Percentiles rank a stretch among this genome's conserved stretches.
Conservation (phyloP, 2,329 filamentous ascomycete genomes). For the Aspergillus arachidicola region DNA sequence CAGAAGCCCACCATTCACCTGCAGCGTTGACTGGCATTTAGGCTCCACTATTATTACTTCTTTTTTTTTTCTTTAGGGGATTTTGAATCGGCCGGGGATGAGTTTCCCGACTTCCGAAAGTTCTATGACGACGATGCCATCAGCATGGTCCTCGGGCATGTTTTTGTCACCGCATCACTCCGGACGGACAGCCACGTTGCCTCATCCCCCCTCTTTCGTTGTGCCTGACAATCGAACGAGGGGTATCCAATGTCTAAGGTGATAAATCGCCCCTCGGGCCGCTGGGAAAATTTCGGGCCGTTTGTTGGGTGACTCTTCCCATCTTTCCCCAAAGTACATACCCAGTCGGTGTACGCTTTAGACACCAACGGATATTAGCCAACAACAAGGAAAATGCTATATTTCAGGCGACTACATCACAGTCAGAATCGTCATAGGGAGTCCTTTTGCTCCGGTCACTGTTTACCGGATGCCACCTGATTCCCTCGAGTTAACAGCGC, state of each 20-base stretch:
- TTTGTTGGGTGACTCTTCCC: not conserved
- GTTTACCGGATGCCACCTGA: not conserved
- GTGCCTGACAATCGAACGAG: not conserved
- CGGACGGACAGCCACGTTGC: not conserved
- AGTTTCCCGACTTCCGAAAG: not conserved
- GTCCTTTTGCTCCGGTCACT: not conserved
- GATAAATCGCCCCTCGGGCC: conserved; percentile 1
- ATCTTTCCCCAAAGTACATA: not conserved
- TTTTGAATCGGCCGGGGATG: not conserved
- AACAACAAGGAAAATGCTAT: not conserved
- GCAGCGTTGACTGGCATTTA: not conserved
- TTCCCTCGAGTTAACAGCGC: not conserved
- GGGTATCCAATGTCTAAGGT: not conserved
- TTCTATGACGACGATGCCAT: not conserved
- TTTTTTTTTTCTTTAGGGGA: not conserved
- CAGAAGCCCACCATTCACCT: not conserved
- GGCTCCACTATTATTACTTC: not conserved
- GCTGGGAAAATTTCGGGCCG: not conserved
- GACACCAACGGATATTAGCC: not conserved
- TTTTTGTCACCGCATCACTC: not conserved
- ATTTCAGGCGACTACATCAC: not conserved
- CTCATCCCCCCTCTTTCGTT: not conserved
- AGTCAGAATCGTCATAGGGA: not conserved
- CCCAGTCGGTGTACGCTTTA: not conserved
- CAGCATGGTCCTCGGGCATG: not conserved